Conservation (phyloP, 257 asterid genomes). For the Voacanga thouarsii region DNA sequence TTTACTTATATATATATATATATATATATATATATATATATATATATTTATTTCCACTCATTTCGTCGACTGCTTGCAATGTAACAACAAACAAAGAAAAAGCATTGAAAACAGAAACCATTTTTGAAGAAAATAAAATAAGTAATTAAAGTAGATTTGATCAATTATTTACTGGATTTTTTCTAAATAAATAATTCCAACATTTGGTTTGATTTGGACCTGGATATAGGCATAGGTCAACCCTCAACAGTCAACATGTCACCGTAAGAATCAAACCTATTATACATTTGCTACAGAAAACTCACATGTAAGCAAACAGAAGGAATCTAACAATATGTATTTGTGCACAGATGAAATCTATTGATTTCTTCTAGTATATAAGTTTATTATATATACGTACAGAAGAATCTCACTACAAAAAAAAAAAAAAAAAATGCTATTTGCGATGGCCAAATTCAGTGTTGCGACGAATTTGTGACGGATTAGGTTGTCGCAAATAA, state of each 20-base stretch:
- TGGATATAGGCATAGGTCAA: not conserved
- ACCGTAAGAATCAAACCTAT: not conserved
- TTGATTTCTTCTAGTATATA: not conserved
- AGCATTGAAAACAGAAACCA: not conserved
- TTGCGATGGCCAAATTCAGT: too few relatives aligned
- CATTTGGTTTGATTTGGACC: not conserved
- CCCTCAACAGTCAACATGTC: conserved; percentile 2
- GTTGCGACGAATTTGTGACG: too few relatives aligned
- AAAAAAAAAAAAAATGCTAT: too few relatives aligned
- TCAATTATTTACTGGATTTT: not conserved
- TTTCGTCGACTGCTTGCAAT: not conserved
- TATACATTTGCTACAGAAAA: not conserved
- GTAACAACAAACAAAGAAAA: not conserved
- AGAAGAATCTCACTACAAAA: too few relatives aligned
- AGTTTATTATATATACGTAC: not conserved
- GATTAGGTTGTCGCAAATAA: too few relatives aligned
- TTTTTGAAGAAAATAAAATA: not conserved
- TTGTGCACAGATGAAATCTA: not conserved
- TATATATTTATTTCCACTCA: not conserved
- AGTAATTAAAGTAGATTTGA: not conserved
- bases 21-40: too few relatives aligned
- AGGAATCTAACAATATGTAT: not conserved
- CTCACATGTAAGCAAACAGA: conserved; percentile 7
- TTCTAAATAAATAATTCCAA: not conserved
- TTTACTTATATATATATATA: too few relatives aligned